A percentile compares a stretch with the other conserved stretches of the same genome.
Evolutionary conservation across 225 moss, liverwort and hornwort genomes (phyloP).

Genomic region (Marchantia polymorpha): DNA sequence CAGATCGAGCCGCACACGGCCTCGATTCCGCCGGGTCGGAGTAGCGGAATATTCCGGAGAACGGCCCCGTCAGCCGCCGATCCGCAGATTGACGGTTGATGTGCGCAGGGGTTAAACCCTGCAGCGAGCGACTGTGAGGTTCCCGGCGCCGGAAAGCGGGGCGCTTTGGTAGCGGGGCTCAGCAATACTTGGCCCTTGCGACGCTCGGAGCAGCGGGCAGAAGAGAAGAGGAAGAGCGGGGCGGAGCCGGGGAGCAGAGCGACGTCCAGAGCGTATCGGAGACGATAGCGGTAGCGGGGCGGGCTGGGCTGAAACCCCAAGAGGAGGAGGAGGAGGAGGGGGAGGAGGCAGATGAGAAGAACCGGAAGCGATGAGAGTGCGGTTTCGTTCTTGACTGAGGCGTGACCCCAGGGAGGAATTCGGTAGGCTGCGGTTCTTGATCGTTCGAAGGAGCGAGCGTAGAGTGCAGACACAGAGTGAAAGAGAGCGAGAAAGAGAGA

Average conservation of each 20-base stretch:
- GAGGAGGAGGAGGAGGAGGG: neutral
- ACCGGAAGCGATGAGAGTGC: no score
- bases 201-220: neutral
- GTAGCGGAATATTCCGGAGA: neutral
- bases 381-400: neutral
- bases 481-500: neutral
- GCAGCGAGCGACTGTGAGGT: neutral
- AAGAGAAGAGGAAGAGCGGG: neutral
- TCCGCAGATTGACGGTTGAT: neutral
- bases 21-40: neutral
- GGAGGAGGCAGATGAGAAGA: neutral
- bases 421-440: conserved; percentile 14
- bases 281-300: neutral
- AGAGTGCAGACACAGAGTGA: neutral
- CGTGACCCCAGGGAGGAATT: conserved; percentile 7
- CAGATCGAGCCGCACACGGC: neutral
- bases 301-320: neutral
- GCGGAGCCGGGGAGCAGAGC: neutral
- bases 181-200: neutral
- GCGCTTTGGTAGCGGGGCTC: neutral
- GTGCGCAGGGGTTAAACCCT: neutral
- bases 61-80: neutral
- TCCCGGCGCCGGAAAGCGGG: neutral
- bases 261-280: neutral
- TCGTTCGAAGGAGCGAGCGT: conserved; percentile 4